phyloP scores from a whole-genome alignment of 2,329 filamentous ascomycete genomes.

The Fusarium sterilihyphosum region DNA sequence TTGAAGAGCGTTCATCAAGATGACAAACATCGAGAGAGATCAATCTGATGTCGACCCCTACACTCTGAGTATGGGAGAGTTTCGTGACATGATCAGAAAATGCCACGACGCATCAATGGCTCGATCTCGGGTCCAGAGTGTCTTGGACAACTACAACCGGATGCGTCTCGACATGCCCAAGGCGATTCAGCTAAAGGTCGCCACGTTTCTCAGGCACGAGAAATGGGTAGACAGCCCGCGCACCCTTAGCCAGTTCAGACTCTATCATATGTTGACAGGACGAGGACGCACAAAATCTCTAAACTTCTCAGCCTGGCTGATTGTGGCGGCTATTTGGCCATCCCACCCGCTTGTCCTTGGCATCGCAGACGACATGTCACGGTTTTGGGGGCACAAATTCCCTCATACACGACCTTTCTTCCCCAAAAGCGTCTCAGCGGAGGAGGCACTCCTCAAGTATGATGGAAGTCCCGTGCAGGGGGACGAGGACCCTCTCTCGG shows the following conservation, averaged over 20 bases:
- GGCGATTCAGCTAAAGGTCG: neutral
- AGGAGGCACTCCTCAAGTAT: neutral
- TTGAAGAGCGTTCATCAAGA: neutral
- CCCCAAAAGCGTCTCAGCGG: neutral
- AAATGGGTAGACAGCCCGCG: neutral
- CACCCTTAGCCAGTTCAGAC: too few relatives aligned
- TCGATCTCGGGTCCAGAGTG: neutral
- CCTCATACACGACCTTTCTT: neutral
- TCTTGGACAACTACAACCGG: neutral
- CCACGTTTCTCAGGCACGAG: neutral
- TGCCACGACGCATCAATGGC: neutral
- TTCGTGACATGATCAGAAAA: neutral
- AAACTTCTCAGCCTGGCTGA: neutral
- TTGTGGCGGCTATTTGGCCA: neutral
- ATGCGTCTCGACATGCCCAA: neutral
- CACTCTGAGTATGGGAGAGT: neutral
- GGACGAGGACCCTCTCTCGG: neutral
- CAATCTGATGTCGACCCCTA: neutral
- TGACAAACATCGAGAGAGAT: neutral
- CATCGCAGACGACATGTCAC: neutral
- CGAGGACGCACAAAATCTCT: neutral
- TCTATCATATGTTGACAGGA: neutral
- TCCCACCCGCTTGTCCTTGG: neutral
- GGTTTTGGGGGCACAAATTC: neutral
- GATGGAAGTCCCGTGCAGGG: neutral